Conservation (phyloP, 2,329 filamentous ascomycete species). For the Aspergillus transmontanensis region DNA sequence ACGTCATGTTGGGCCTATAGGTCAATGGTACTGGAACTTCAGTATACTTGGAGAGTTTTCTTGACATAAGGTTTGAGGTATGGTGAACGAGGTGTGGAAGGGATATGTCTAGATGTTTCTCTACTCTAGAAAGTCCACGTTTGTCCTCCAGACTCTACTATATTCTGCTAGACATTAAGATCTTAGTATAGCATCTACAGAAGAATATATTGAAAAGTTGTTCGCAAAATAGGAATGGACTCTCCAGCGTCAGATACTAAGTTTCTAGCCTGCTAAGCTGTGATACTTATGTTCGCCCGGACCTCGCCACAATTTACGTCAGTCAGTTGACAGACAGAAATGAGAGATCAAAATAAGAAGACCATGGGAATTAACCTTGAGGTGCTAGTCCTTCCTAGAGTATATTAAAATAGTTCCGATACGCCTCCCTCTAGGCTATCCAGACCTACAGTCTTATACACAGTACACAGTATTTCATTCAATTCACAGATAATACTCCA, state of each 20-base stretch:
- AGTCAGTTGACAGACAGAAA: neutral
- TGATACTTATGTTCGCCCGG: neutral
- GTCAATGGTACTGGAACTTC: too few species aligned
- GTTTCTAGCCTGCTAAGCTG: neutral
- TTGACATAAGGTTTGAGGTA: neutral
- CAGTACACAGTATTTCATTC: too few species aligned
- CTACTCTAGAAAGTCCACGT: too few species aligned
- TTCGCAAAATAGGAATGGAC: neutral
- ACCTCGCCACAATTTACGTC: neutral
- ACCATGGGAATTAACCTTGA: neutral
- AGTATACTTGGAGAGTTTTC: neutral
- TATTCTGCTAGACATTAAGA: rapidly evolving
- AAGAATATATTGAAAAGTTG: neutral
- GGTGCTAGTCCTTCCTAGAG: neutral
- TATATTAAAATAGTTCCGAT: neutral
- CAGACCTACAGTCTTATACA: neutral
- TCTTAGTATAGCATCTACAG: neutral
- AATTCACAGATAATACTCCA: too few species aligned
- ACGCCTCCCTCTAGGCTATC: neutral
- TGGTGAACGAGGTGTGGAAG: too few species aligned
- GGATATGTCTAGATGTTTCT: too few species aligned
- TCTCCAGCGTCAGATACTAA: neutral
- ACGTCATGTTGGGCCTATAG: neutral
- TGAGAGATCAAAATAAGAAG: neutral
- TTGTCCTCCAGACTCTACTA: neutral